phyloP scores from a whole-genome alignment of 257 asterid genomes.

The Solanum pennellii region DNA sequence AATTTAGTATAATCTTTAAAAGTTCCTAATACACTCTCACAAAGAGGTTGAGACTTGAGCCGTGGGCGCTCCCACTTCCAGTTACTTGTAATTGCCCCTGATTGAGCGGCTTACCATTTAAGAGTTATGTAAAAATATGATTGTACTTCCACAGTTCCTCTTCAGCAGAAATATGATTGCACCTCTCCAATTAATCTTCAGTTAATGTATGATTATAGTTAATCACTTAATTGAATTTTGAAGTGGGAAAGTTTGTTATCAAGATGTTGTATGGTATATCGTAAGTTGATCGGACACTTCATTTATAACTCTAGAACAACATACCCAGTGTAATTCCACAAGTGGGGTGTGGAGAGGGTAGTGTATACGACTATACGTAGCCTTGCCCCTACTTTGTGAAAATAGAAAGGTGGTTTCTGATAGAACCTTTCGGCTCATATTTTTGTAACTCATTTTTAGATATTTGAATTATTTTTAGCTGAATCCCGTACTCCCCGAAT shows the following conservation, averaged over 20 bases:
- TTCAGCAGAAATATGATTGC: background rate
- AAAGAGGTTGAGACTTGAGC: background rate
- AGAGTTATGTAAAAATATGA: background rate
- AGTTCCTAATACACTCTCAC: background rate
- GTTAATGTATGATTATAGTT: background rate
- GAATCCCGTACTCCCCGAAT: background rate
- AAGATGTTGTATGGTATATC: background rate
- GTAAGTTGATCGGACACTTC: background rate
- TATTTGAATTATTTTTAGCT: background rate
- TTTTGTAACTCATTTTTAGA: background rate
- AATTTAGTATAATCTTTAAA: background rate
- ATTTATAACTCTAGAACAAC: too few species aligned
- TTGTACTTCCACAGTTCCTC: background rate
- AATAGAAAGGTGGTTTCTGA: background rate
- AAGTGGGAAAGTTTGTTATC: background rate
- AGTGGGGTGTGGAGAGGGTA: background rate
- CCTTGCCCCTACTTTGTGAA: background rate
- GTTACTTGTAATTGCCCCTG: background rate
- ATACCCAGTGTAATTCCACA: background rate
- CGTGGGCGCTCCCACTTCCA: background rate
- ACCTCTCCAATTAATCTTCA: background rate
- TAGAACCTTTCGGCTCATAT: background rate
- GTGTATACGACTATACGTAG: background rate
- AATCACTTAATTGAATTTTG: background rate
- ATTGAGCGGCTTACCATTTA: background rate